Evolutionary conservation across 805 yeast genomes (phyloP), one percentile per base, ranked within the genome.

Genomic region (Candida nanaspora): DNA sequence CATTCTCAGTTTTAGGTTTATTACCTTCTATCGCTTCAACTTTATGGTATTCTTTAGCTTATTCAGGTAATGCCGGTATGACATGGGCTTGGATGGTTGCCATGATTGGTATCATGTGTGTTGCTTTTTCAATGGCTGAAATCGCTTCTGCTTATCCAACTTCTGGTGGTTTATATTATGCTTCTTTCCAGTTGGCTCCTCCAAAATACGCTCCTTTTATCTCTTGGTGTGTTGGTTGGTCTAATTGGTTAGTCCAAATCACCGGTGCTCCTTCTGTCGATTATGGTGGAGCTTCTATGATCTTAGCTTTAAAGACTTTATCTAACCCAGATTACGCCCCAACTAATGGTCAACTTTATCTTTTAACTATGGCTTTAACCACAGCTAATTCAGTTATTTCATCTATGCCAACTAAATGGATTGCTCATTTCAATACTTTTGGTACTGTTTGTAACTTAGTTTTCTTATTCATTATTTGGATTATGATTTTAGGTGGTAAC

Each of bases 11-110:
- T 30, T 62, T 81, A 42, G 82, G 83, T 9, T 68, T 80, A 41
- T 69, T 82, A 56, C 81, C 83, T 14, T 81, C 86, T 2, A 68
- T 80, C 37, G 81, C 83, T 3, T 74, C 85, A 6, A 71, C 82
- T n/a, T 63, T 80, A 42, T 68, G 69, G 52, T 78, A 77, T 49
- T 79, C 78, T 35, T 70, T 78, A 53, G 68, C 74, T 38, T 80
- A 79, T 31, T 66, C 78, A 7, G 86, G 86, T 23, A 71, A 74
- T 20, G 74, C 80, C 3, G 85, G 84, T 18, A 53, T 80, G 36
- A 76, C 82, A 5, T 80, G 85, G 86, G 72, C 70, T n/a, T 69
- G 70, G 63, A 50, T 80, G 19, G 58, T 77, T 15, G 82, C 80
- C 30, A 66, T 76, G 62, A 43, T 69, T 27, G 76, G 80, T 31